Evolutionary conservation across 2,329 filamentous ascomycete genomes (phyloP), one percentile per base, ranked within the genome.

Genomic region (Fusarium scirpi): DNA sequence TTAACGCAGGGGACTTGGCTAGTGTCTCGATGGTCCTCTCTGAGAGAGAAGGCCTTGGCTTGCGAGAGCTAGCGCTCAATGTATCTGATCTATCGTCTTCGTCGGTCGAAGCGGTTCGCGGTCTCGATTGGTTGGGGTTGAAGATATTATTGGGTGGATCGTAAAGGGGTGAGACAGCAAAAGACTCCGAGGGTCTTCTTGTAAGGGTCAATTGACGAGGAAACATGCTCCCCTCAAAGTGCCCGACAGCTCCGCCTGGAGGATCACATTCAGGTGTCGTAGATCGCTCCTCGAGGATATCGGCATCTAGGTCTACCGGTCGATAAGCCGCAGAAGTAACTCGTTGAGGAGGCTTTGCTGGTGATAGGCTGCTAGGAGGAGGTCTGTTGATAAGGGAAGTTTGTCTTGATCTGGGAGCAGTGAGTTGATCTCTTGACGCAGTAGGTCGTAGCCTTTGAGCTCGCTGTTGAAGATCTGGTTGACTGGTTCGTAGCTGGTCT

Each of bases 11-110:
- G 1, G 94, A 89, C 0, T 90, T 88, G 5, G 94, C 87, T 8
- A 98, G 82, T 0, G 93, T 97, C 78, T 97, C 93, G 44, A 97
- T 90, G 1, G 94, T 97, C 62, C 95, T 86, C 74, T 98, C 94
- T 1, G 92, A 90, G 6, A 98, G 84, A 0, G 93, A 94, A 54
- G 87, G 84, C 56, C 81, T 76, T 2, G 81, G 76, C 32, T 79
- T 79, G 25, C 63, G 67, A 30, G 70, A 65, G 13, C 74, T 74
- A 34, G 64, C 53, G 44, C 59, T 76, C 45, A 71, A 60, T 12
- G 67, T 67, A 27, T 75, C 76, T 13, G 56, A 58, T 16, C 63
- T 46, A 24, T 64, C 69, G 20, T 65, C 62, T 6, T 73, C 69
- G 10, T 76, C 63, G 47, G 71, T 67, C 62, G 72, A 72, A 52